These are phyloP conservation scores for Sarocladium kiliense DNA, from an alignment of 2,329 filamentous ascomycete species.

Conservation along the genomic window DNA sequence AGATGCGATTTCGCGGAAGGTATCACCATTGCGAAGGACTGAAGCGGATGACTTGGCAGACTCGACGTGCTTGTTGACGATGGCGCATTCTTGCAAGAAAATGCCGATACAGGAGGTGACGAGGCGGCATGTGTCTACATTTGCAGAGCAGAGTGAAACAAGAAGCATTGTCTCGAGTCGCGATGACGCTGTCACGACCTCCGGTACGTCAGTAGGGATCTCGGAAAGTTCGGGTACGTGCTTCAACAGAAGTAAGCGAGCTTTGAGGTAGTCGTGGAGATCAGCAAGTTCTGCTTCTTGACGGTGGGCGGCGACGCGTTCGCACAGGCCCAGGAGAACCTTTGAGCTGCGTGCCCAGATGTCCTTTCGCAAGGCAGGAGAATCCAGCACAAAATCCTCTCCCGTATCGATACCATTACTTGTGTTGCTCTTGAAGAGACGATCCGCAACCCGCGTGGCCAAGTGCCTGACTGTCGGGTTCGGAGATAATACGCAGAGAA, in stretches of 20 bases:
- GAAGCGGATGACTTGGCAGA: slow-evolving; percentile 45
- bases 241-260: slow-evolving; percentile 47
- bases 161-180: slow-evolving; percentile 59
- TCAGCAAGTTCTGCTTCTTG: slow-evolving; percentile 38
- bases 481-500: slow-evolving; percentile 49
- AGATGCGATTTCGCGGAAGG: slow-evolving; percentile 59
- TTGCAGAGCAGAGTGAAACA: slow-evolving; percentile 59
- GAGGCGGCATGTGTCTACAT: slow-evolving; percentile 60
- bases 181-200: slow-evolving; percentile 46
- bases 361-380: slow-evolving; percentile 26
- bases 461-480: slow-evolving; percentile 44
- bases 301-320: slow-evolving; percentile 37
- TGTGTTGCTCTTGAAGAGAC: slow-evolving; percentile 33
- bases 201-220: slow-evolving; percentile 47
- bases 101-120: slow-evolving; percentile 58
- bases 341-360: slow-evolving; percentile 44
- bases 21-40: slow-evolving; percentile 54
- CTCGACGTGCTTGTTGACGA: slow-evolving; percentile 47
- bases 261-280: slow-evolving; percentile 52
- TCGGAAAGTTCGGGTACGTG: slow-evolving; percentile 48
- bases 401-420: not conserved
- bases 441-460: slow-evolving; percentile 41
- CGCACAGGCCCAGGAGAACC: slow-evolving; percentile 43
- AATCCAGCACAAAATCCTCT: slow-evolving; percentile 15
- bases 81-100: slow-evolving; percentile 56